Evolutionary conservation across 352 stramenopile species (phyloP).

Genomic region (Phytopythium boreale): DNA sequence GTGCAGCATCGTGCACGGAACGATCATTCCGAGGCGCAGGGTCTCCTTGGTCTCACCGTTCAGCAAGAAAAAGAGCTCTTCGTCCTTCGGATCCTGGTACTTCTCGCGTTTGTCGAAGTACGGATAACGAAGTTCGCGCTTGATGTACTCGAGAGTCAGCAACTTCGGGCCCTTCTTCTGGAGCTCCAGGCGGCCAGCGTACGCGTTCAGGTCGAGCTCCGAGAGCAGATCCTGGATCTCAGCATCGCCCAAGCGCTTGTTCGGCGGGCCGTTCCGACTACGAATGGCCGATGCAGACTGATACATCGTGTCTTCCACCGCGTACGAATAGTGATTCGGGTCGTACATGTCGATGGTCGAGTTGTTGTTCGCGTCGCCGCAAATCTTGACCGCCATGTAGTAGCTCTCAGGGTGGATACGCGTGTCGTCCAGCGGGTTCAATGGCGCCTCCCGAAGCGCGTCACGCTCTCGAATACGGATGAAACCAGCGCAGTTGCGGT

Average conservation of each 20-base stretch:
- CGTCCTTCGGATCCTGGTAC: slow-evolving; percentile 80
- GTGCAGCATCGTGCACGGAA: slow-evolving; percentile 81
- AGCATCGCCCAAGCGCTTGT: slow-evolving; percentile 56
- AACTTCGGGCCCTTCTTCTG: slow-evolving; percentile 89
- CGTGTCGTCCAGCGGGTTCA: slow-evolving; percentile 87
- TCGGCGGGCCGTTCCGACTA: slow-evolving; percentile 50
- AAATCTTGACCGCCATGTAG: slow-evolving; percentile 92
- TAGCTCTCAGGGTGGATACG: slow-evolving; percentile 89
- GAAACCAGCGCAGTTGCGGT: slow-evolving; percentile 86
- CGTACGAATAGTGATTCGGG: slow-evolving; percentile 88
- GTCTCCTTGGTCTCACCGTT: slow-evolving; percentile 83
- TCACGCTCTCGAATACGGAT: slow-evolving; percentile 86
- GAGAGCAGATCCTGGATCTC: slow-evolving; percentile 88
- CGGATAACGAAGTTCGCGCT: slow-evolving; percentile 85
- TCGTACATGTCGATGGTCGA: slow-evolving; percentile 91
- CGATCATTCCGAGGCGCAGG: slow-evolving; percentile 80
- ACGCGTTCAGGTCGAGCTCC: slow-evolving; percentile 84
- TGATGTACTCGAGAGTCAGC: slow-evolving; percentile 86
- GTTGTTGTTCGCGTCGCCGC: slow-evolving; percentile 89
- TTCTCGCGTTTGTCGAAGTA: slow-evolving; percentile 88
- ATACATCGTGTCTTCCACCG: slow-evolving; percentile 90
- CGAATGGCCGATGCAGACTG: slow-evolving; percentile 84
- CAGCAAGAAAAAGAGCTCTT: slow-evolving; percentile 86
- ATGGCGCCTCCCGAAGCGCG: slow-evolving; percentile 72
- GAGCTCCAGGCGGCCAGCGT: slow-evolving; percentile 80